Conservation (phyloP, 176 grass and related monocot species). For the Carex kokanica region DNA sequence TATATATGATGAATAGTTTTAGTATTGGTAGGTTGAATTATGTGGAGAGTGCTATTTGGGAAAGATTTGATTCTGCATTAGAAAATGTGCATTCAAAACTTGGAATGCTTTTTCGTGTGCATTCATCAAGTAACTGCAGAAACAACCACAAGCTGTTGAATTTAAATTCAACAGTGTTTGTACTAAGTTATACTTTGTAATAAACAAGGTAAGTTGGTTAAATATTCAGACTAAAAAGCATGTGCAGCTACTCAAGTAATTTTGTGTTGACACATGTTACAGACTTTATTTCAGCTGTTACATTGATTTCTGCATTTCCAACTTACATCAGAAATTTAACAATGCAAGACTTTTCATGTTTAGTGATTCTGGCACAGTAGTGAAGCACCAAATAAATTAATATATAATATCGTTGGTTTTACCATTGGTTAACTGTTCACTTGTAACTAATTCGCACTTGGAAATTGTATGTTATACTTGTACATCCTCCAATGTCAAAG, state of each 20-base stretch:
- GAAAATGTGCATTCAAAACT: slow-evolving; percentile 21
- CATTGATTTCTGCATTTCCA: background rate
- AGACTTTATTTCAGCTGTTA: background rate
- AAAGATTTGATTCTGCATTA: slow-evolving; percentile 28
- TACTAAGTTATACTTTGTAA: background rate
- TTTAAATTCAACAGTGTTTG: slow-evolving; percentile 8
- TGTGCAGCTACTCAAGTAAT: background rate
- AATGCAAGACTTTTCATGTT: background rate
- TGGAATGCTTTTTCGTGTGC: background rate
- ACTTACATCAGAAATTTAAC: background rate
- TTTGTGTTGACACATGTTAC: background rate
- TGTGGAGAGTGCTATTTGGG: slow-evolving; percentile 27
- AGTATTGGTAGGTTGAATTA: slow-evolving; percentile 32
- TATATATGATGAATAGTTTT: slow-evolving; percentile 27
- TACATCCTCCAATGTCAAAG: background rate
- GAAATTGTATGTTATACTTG: background rate
- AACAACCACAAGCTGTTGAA: background rate
- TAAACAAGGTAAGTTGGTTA: background rate
- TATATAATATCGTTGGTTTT: too few relatives aligned
- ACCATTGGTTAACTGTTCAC: background rate
- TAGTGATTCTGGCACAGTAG: background rate
- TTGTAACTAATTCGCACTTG: background rate
- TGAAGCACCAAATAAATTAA: background rate
- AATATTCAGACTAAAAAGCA: background rate
- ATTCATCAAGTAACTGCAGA: background rate